Base-by-base conservation (phyloP, 768 basidiomycete species). In the Naganishia randhawae region DNA sequence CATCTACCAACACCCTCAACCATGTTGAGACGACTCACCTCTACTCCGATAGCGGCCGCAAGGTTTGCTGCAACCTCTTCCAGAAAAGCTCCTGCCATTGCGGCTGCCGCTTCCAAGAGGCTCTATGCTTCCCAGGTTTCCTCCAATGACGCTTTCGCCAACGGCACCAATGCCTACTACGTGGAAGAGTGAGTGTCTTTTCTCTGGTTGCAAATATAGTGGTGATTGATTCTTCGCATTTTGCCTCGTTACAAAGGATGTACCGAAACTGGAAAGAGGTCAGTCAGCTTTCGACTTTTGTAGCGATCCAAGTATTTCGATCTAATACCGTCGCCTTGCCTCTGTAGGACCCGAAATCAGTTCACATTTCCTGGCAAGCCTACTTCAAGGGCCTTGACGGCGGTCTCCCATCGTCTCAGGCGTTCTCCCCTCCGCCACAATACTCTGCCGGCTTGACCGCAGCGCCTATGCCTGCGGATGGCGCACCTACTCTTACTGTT, bases 331-430 rank as follows among this genome's bases (percentile, higher is more conserved):
- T 39, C 37, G 13, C 17, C 63, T 35, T 35, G 39, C 25, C 19
- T 16, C 13, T 53, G 19, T 52, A 90, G 82, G 92, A 99, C 81
- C 91, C 92, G 50, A 85, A 86, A 70, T 88, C 90, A 25, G 96
- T 99, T 0, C 96, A 99, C 82, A 83, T 86, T 0, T 96, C 93
- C 4, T 99, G 96, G 96, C 85, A 89, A 69, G 85, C 87, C 62
- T 99, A 99, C 82, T 99, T 99, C 77, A 85, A 88, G 3, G 95
- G 91, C 45, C 85, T 98, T 79, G 93, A 95, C 74, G 88, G 88
- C 74, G 96, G 96, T 52, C 78, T 98, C 11, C 82, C 79, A 0
- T 81, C 80, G 0, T 73, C 76, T 14, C 75, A 91, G 73, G 91
- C 96, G 3, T 98, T 92, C 83, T 86, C 87, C 66, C 87, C 89